Evolutionary conservation across 2,329 filamentous ascomycete species (phyloP).

Genomic region (Pseudogymnoascus sp.): DNA sequence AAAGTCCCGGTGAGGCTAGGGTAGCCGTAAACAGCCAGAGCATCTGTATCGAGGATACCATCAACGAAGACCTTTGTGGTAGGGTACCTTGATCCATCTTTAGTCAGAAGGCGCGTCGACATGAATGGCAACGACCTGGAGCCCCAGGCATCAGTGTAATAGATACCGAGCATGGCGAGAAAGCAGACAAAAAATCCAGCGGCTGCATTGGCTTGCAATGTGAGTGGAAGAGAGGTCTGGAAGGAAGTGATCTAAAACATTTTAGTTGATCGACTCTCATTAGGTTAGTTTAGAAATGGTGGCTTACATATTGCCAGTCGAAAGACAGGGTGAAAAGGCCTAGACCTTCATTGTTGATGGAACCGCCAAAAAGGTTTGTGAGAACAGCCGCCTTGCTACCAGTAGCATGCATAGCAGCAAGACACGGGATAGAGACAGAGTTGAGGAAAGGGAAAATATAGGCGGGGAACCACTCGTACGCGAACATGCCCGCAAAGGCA

Average conservation of each 20-base stretch:
- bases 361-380: slow-evolving; percentile 41
- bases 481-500: slow-evolving; percentile 34
- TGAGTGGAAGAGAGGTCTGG: slow-evolving; percentile 44
- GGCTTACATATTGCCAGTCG: slow-evolving; percentile 41
- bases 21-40: slow-evolving; percentile 36
- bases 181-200: slow-evolving; percentile 42
- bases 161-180: slow-evolving; percentile 38
- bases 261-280: slow-evolving; percentile 7
- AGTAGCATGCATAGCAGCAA: slow-evolving; percentile 37
- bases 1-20: slow-evolving; percentile 43
- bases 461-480: slow-evolving; percentile 42
- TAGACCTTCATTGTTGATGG: slow-evolving; percentile 37
- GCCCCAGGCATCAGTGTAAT: slow-evolving; percentile 36
- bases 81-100: slow-evolving; percentile 33
- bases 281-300: neutral
- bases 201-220: slow-evolving; percentile 39
- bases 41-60: slow-evolving; percentile 35
- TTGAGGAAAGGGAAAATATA: slow-evolving; percentile 39
- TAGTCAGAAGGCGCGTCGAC: slow-evolving; percentile 34
- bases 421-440: slow-evolving; percentile 37
- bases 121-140: slow-evolving; percentile 35
- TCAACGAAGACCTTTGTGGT: slow-evolving; percentile 32
- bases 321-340: slow-evolving; percentile 35
- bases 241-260: slow-evolving; percentile 43
- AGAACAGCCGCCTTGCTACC: slow-evolving; percentile 37